Base-by-base conservation (phyloP, 495 filamentous ascomycete species). In the Aspergillus ostianus region DNA sequence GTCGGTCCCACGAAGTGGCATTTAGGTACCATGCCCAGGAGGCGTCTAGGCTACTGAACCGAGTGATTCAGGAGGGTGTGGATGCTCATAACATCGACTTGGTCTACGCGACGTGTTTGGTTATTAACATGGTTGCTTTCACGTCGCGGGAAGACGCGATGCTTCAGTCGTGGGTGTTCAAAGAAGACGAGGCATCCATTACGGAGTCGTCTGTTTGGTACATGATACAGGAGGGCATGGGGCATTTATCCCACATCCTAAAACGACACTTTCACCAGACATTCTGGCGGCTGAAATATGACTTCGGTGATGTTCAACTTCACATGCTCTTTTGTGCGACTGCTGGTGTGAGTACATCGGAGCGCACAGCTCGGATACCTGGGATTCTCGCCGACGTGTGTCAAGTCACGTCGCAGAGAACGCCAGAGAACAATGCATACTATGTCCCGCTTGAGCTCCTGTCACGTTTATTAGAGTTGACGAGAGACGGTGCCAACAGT, bases 51-150 rank as follows among this genome's bases (percentile, higher is more conserved):
- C 19, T 29, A n/a, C 9, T 56, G 21, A 47, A 48, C 10, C 10
- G 19, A 20, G 41, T n/a, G 17, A 44, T 56, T 32, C 55, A 56
- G 12, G 10, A n/a, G n/a, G 9, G 13, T 0, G 19, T 32, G n/a
- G 45, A 9, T n/a, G 26, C 27, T 5, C 19, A 48, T 18, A 56
- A 56, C 18, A 27, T 56, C n/a, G 55, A 56, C 15, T 6, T 32
- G 8, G 45, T 57, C 15, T 57, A 50, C 20, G 55, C 55, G 8
- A 51, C 55, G 2, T 48, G 46, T 9, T 32, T 57, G 13, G 19
- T 57, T 9, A 13, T 57, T 6, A 57, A 41, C 47, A 57, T 57
- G 47, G n/a, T 50, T 19, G 48, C 46, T 9, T 57, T 57, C 18
- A 30, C 47, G 27, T 19, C 55, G 8, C 26, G 36, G 7, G 27